Evolutionary conservation across 129 eudicot genomes (phyloP).

Genomic region (carrot (Daucus carota)): DH1_v3.0 NC_030385.2:11813501-11814000

Average conservation of each 20-base stretch:
- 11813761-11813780: not conserved
- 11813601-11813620: not conserved
- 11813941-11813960: not conserved
- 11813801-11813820: too few species aligned
- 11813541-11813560: not conserved
- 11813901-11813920: slow-evolving; percentile 46
- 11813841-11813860: slow-evolving; percentile 8
- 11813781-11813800: too few species aligned
- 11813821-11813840: slow-evolving; percentile 15
- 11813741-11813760: not conserved
- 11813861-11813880: slow-evolving; percentile 86
- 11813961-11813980: not conserved
- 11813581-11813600: not conserved
- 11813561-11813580: not conserved
- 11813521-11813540: not conserved
- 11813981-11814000: not conserved
- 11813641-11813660: too few species aligned
- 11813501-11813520: not conserved
- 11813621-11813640: not conserved
- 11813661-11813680: too few species aligned
- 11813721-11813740: too few species aligned
- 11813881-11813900: slow-evolving; percentile 96
- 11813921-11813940: not conserved
- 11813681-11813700: too few species aligned
- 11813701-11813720: too few species aligned